A percentile compares a stretch with the other conserved stretches of the same genome.
phyloP scores from a whole-genome alignment of 306 rosid genomes.

The Mucuna pruriens region DNA sequence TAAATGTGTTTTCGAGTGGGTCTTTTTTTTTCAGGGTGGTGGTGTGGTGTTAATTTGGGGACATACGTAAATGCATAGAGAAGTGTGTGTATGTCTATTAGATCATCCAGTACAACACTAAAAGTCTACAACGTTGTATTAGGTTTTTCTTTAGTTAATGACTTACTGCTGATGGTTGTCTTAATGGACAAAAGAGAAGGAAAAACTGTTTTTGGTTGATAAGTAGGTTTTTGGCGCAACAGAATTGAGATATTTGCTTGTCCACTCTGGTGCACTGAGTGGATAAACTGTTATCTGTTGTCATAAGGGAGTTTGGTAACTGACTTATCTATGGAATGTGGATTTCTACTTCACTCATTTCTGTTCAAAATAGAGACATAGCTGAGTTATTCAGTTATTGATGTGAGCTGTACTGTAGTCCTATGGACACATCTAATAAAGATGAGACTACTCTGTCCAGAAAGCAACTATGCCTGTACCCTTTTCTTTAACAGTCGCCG shows the following conservation, averaged over 20 bases:
- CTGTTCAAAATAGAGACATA: constrained; percentile 14
- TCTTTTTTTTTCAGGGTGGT: neutral
- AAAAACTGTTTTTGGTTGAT: constrained; percentile 1
- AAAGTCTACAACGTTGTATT: neutral
- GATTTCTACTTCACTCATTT: neutral
- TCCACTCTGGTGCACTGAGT: neutral
- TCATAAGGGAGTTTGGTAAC: constrained; percentile 1
- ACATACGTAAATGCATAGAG: neutral
- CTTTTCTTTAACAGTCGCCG: constrained; percentile 15
- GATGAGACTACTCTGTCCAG: neutral
- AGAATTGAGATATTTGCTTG: neutral
- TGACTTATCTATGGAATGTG: neutral
- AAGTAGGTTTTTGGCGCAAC: neutral
- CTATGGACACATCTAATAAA: neutral
- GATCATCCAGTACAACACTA: neutral
- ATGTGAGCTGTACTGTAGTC: constrained; percentile 4
- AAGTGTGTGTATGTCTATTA: neutral
- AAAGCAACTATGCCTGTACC: neutral
- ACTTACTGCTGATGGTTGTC: neutral
- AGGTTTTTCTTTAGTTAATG: constrained; percentile 16
- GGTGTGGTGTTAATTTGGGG: neutral
- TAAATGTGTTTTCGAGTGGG: neutral
- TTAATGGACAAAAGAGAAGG: neutral
- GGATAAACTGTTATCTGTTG: constrained; percentile 24
- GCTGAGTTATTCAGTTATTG: neutral